A percentile compares a stretch with the other conserved stretches of the same genome.
Evolutionary conservation across 805 yeast genomes (phyloP).

Genomic region (Candida sakaeoensis): DNA sequence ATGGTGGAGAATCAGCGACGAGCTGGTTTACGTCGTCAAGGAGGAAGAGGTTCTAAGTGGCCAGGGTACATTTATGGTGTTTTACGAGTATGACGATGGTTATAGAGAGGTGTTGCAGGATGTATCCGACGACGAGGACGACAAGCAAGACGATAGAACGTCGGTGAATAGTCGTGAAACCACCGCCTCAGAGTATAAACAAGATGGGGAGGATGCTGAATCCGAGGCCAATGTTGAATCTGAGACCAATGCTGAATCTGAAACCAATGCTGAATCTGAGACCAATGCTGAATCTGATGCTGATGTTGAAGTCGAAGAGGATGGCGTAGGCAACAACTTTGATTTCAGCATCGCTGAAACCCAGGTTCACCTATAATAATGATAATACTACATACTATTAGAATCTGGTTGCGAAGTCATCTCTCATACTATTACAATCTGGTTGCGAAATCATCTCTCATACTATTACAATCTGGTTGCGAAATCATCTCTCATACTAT

Average conservation of each 20-base stretch:
- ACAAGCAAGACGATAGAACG: slow-evolving; percentile 3
- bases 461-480: too few species aligned
- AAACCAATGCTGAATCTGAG: too few species aligned
- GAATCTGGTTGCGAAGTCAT: not conserved
- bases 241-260: too few species aligned
- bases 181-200: too few species aligned
- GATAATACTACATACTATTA: too few species aligned
- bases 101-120: slow-evolving; percentile 18
- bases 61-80: slow-evolving; percentile 90
- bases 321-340: not conserved
- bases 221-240: too few species aligned
- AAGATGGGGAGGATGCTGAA: too few species aligned
- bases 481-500: too few species aligned
- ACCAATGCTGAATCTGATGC: too few species aligned
- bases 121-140: slow-evolving; percentile 16
- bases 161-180: not conserved
- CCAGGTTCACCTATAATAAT: slow-evolving; percentile 11
- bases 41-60: slow-evolving; percentile 77
- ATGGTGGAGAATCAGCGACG: slow-evolving; percentile 97
- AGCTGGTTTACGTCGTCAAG: slow-evolving; percentile 72
- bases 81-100: slow-evolving; percentile 59
- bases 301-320: too few species aligned
- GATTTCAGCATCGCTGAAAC: slow-evolving; percentile 11
- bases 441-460: not conserved
- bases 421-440: too few species aligned